Evolutionary conservation across 164 flowering plant genomes (phyloP), one percentile per base, ranked within the genome.

Genomic region (Aristolochia californica): DNA sequence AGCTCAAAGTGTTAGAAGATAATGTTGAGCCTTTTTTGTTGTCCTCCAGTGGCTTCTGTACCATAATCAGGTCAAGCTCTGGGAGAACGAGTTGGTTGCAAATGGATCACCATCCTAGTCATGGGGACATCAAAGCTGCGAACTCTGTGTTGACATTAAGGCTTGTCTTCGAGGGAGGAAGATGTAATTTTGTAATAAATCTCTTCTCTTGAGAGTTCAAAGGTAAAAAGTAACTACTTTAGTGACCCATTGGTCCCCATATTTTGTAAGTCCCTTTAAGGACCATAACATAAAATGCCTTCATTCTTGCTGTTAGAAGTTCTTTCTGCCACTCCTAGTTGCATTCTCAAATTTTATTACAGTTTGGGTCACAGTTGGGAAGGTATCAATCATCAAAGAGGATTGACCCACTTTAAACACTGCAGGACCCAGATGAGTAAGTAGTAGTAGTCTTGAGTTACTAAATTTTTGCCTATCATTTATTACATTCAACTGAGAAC

Each of bases 101-200:
- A 14, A 48, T 61, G 65, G 30, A 57, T 56, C 55, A 58, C 48
- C 55, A 60, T 62, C 56, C 40, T 68, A 64, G 62, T 72, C 43
- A 60, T 48, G 63, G 61, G 75, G 73, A 56, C 7, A 73, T 76
- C 75, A 72, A 77, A 73, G 76, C 43, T 62, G 68, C 70, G 60
- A 59, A 73, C 66, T 60, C 45, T 68, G 70, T 69, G 73, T 69
- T 69, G 23, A 71, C 70, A n/a, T 16, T 18, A 21, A 0, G 20
- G 20, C 12, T 64, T 73, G 68, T 75, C 72, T 68, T 62, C 59
- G 56, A 67, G 45, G 54, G 61, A 70, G 21, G 51, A 70, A 71
- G 70, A 48, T 78, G 78, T 76, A 76, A 71, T 70, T 62, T 68
- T 67, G 2, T 56, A 69, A 78, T 67, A 73, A n/a, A 74, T 69